Evolutionary conservation across 2,329 filamentous ascomycete species (phyloP), one percentile per base, ranked within the genome.

Genomic region (Aspergillus calidoustus): DNA sequence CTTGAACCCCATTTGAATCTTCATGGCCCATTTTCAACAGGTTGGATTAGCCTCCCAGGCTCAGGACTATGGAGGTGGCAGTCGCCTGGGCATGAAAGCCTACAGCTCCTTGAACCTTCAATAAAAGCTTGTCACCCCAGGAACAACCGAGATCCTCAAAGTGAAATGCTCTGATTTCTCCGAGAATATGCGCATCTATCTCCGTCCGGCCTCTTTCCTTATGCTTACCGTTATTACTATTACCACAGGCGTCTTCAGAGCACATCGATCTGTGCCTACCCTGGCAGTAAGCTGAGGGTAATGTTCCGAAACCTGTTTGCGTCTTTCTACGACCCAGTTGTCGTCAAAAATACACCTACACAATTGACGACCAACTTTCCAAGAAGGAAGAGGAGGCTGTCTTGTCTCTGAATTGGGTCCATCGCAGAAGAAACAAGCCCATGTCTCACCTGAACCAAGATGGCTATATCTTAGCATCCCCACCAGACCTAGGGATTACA

Each of bases 361-460:
- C 34, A 15, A 22, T 9, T 30, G 4, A 25, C 19, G 19, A 19
- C 19, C 19, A 19, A 19, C 11, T 28, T 7, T 13, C 30, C 6
- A 19, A 9, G 23, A 49, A 41, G 49, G 47, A 46, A 50, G 22
- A 48, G 56, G 43, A 58, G 15, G 6, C 25, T 7, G 3, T n/a
- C 13, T 28, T 19, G 19, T 9, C 53, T 22, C 23, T 61, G 54
- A 62, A 59, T 57, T n/a, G 25, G 57, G 60, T 53, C 59, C 44
- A 30, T 58, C 46, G 43, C 38, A 64, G 51, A 64, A 58, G 34
- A 60, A 60, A 50, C 28, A 57, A 49, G 38, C 54, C 22, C 38
- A 59, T 65, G 67, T 65, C 62, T 68, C 61, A 67, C 49, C 43
- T 60, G 54, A 58, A 47, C 50, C 54, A 50, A 54, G 22, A 17